These are phyloP conservation scores for Pisolithus microcarpus DNA, from an alignment of 768 basidiomycete genomes.

Conservation along the genomic window DNA sequence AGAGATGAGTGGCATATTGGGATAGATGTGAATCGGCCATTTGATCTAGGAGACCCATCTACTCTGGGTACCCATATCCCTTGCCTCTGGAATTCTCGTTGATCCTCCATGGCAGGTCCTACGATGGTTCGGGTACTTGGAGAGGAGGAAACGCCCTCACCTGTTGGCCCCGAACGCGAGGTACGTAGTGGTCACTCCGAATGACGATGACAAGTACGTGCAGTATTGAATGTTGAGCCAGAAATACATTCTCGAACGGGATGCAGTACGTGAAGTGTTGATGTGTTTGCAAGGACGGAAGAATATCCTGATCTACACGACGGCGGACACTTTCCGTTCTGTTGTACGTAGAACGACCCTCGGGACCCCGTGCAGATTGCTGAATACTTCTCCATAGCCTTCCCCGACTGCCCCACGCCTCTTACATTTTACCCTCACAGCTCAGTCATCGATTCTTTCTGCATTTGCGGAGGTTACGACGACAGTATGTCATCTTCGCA, in stretches of 20 bases:
- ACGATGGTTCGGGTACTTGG: constrained; percentile 34
- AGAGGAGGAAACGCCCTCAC: constrained; percentile 30
- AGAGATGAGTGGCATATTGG: constrained; percentile 54
- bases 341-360: constrained; percentile 19
- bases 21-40: constrained; percentile 34
- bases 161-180: constrained; percentile 38
- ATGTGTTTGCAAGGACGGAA: constrained; percentile 68
- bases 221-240: constrained; percentile 17
- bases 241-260: constrained; percentile 68
- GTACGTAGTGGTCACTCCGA: constrained; percentile 29
- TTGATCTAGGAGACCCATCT: constrained; percentile 65
- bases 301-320: constrained; percentile 46
- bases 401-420: constrained; percentile 50
- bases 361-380: background rate
- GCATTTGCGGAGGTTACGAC: constrained; percentile 56
- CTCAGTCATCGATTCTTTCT: constrained; percentile 58
- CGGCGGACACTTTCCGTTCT: constrained; percentile 27
- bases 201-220: background rate
- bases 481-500: constrained; percentile 53
- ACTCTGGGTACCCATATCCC: constrained; percentile 48
- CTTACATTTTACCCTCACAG: constrained; percentile 56
- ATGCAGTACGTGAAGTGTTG: constrained; percentile 70
- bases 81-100: background rate
- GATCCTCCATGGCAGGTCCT: constrained; percentile 33
- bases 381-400: constrained; percentile 29